Percentiles rank a stretch among this genome's conserved stretches.
Evolutionary conservation across 2,329 filamentous ascomycete genomes (phyloP).

Genomic region (Colletotrichum eleusines): DNA sequence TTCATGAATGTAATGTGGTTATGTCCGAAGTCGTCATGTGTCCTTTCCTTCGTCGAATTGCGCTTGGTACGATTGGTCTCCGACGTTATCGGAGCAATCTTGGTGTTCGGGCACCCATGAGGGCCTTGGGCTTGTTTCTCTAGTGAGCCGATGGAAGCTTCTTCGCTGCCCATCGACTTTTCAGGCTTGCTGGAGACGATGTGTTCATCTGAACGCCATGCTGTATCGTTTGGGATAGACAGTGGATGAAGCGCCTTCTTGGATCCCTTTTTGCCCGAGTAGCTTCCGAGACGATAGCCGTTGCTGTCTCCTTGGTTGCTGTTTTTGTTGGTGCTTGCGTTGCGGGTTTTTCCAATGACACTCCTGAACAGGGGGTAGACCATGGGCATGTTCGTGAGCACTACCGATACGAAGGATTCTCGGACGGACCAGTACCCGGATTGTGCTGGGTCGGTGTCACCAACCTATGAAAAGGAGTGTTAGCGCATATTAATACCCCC

Average conservation of each 20-base stretch:
- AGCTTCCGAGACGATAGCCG: conserved; percentile 31
- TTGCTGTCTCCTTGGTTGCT: conserved; percentile 11
- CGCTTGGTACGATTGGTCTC: not conserved
- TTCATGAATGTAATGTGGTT: conserved; percentile 25
- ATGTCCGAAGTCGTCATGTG: not conserved
- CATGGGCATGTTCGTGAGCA: conserved; percentile 56
- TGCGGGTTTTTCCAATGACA: conserved; percentile 44
- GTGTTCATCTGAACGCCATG: conserved; percentile 22
- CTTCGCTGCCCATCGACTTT: conserved; percentile 10
- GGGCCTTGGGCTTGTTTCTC: conserved; percentile 7
- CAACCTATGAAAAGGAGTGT: conserved; percentile 42
- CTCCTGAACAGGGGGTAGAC: conserved; percentile 51
- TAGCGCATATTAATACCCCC: not conserved
- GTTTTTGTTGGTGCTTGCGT: conserved; percentile 24
- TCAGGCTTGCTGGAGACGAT: conserved; percentile 12
- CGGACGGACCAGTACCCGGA: conserved; percentile 55
- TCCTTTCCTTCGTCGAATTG: not conserved
- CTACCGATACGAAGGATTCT: conserved; percentile 55
- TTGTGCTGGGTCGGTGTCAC: conserved; percentile 49
- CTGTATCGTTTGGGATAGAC: conserved; percentile 15
- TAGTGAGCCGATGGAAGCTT: not conserved
- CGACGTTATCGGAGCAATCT: not conserved
- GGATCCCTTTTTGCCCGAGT: conserved; percentile 7
- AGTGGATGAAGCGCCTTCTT: conserved; percentile 8
- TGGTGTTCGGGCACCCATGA: not conserved